A percentile compares a stretch with the other conserved stretches of the same genome.
phyloP scores from a whole-genome alignment of 768 basidiomycete species.

The Boletus reticulatus region DNA sequence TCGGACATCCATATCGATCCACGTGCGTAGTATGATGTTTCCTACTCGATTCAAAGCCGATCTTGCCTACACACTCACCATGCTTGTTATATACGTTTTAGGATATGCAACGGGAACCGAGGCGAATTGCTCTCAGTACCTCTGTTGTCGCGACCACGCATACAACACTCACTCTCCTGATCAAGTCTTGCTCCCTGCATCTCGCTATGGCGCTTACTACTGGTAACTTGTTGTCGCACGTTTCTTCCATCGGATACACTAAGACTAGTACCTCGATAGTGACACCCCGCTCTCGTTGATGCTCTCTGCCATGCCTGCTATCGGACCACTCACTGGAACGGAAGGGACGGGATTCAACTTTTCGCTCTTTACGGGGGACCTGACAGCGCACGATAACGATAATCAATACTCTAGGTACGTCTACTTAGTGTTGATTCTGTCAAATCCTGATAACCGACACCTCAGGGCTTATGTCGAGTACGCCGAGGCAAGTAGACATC shows the following conservation, averaged over 20 bases:
- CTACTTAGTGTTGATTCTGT: not conserved
- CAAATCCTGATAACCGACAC: not conserved
- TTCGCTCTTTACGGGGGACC: slow-evolving; percentile 66
- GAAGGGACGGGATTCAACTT: slow-evolving; percentile 57
- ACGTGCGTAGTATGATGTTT: too few relatives aligned
- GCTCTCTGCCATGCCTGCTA: slow-evolving; percentile 56
- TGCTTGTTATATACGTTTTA: not conserved
- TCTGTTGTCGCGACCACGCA: slow-evolving; percentile 57
- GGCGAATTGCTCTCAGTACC: slow-evolving; percentile 58
- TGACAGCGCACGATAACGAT: slow-evolving; percentile 68
- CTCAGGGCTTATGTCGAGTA: slow-evolving; percentile 55
- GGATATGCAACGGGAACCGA: slow-evolving; percentile 67
- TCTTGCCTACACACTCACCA: not conserved
- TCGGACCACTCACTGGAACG: slow-evolving; percentile 61
- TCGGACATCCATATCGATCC: slow-evolving; percentile 47
- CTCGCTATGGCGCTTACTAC: slow-evolving; percentile 51
- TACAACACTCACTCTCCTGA: slow-evolving; percentile 48
- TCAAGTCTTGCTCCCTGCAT: slow-evolving; percentile 49
- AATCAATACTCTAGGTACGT: slow-evolving; percentile 55
- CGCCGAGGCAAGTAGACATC: slow-evolving; percentile 43
- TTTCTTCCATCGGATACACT: not conserved
- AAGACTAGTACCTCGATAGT: slow-evolving; percentile 25
- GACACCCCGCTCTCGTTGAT: slow-evolving; percentile 60
- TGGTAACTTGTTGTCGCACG: not conserved
- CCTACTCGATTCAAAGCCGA: too few relatives aligned